Evolutionary conservation across 139 green algal species (phyloP).

Genomic region (Chlorella sorokiniana): DNA sequence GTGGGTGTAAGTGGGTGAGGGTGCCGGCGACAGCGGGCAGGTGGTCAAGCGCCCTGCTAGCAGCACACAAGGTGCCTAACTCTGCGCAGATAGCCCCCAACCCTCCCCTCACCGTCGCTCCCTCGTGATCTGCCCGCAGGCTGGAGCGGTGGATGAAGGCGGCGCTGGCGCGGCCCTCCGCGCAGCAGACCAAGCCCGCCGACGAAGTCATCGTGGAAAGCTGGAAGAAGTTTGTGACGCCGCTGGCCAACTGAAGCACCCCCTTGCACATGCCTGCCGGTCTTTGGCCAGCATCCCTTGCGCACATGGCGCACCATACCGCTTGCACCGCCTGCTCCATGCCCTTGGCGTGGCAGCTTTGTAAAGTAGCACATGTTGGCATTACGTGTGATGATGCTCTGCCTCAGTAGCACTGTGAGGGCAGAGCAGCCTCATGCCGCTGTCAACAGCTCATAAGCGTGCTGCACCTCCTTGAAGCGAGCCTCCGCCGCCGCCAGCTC

Average conservation of each 20-base stretch:
- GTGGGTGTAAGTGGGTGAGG: not conserved
- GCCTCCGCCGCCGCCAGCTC: constrained; percentile 32
- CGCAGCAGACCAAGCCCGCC: constrained; percentile 19
- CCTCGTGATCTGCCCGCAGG: not conserved
- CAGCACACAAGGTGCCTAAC: not conserved
- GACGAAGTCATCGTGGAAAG: constrained; percentile 5
- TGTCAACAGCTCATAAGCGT: constrained; percentile 35
- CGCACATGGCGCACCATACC: not conserved
- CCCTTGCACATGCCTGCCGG: not conserved
- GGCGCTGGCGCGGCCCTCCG: constrained; percentile 27
- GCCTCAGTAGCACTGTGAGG: not conserved
- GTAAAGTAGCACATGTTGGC: too few relatives aligned
- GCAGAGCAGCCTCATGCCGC: not conserved
- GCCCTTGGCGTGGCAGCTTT: not conserved
- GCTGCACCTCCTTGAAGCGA: constrained; percentile 44
- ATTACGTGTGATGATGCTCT: too few relatives aligned
- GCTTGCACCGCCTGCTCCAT: not conserved
- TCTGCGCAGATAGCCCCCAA: too few relatives aligned
- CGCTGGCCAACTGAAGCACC: not conserved
- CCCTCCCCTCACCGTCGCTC: not conserved
- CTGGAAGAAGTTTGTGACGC: constrained; percentile 12
- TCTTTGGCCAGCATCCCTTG: not conserved
- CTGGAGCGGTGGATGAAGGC: constrained; percentile 34
- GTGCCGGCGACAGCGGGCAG: not conserved
- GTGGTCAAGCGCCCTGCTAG: not conserved